Evolutionary conservation across 176 grass and related monocot genomes (phyloP).

Genomic region (Triticum monococcum): DNA sequence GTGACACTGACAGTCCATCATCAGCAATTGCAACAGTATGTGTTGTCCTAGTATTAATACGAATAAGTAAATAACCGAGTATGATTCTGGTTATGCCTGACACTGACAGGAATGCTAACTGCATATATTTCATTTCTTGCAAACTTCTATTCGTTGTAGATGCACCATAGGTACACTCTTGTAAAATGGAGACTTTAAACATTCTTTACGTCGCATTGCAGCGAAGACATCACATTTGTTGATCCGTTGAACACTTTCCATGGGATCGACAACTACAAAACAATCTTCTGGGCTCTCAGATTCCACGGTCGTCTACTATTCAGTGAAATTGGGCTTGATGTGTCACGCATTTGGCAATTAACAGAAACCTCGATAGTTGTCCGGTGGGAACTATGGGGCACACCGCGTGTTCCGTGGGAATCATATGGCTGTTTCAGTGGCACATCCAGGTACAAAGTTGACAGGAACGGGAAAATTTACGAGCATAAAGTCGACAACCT

Average conservation of each 20-base stretch:
- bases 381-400: constrained; percentile 82
- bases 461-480: constrained; percentile 90
- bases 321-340: constrained; percentile 67
- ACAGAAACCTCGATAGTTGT: constrained; percentile 89
- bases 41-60: neutral
- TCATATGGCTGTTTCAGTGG: constrained; percentile 84
- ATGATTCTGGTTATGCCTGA: neutral
- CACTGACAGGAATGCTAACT: constrained; percentile 11
- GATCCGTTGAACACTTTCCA: constrained; percentile 85
- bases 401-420: constrained; percentile 89
- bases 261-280: constrained; percentile 89
- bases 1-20: neutral
- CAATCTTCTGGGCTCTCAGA: constrained; percentile 90
- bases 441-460: constrained; percentile 82
- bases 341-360: constrained; percentile 82
- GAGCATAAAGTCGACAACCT: constrained; percentile 99
- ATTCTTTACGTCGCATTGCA: constrained; percentile 43
- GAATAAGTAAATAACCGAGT: neutral
- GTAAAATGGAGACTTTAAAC: constrained; percentile 4
- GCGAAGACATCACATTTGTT: constrained; percentile 86
- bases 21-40: neutral
- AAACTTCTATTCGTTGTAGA: neutral
- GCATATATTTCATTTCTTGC: neutral
- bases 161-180: neutral
- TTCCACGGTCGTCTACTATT: constrained; percentile 84